phyloP scores from a whole-genome alignment of 306 rosid genomes.

The Citrullus colocynthis region DNA sequence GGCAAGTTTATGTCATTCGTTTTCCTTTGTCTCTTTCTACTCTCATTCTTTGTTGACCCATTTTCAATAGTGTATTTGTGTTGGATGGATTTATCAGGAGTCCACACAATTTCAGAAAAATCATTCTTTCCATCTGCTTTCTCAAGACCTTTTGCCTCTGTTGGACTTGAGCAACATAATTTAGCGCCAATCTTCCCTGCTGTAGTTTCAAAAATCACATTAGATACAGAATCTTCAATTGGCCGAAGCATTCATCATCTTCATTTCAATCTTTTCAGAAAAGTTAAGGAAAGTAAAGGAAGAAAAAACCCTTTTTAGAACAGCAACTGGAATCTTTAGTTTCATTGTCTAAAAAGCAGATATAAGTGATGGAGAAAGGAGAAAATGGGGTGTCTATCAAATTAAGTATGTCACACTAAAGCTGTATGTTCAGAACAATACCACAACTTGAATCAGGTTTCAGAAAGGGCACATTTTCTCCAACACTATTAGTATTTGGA shows the following conservation, averaged over 20 bases:
- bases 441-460: background rate
- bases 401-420: background rate
- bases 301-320: too few species aligned
- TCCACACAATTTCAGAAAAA: slow-evolving; percentile 14
- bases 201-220: background rate
- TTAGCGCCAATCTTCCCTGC: background rate
- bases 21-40: slow-evolving; percentile 20
- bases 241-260: background rate
- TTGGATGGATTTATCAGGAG: slow-evolving; percentile 10
- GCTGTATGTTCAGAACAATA: slow-evolving; percentile 20
- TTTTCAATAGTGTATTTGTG: background rate
- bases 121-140: slow-evolving; percentile 21
- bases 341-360: background rate
- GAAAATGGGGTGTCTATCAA: background rate
- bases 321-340: background rate
- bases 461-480: slow-evolving; percentile 6
- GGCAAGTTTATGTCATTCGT: slow-evolving; percentile 42
- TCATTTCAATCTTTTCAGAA: too few species aligned
- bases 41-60: slow-evolving; percentile 8
- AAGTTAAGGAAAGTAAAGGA: too few species aligned
- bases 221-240: background rate
- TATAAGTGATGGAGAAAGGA: background rate
- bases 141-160: slow-evolving; percentile 13
- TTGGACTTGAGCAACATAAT: background rate
- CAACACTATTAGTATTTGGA: slow-evolving; percentile 11